Percentiles rank a stretch among this genome's conserved stretches.
phyloP scores from a whole-genome alignment of 1,284 basidiomycete species.

The Mycena sp. region DNA sequence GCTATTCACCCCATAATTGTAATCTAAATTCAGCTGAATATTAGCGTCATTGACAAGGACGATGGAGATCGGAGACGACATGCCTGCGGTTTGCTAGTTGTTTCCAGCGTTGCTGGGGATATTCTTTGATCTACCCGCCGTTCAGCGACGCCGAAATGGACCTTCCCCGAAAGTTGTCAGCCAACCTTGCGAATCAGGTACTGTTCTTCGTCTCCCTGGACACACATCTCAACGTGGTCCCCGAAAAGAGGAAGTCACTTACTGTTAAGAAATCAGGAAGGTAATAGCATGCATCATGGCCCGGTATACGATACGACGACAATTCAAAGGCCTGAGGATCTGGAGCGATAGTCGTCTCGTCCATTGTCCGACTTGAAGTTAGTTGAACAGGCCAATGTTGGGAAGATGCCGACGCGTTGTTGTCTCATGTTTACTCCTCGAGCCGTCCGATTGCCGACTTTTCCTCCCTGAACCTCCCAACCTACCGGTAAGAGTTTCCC shows the following conservation, averaged over 20 bases:
- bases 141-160: slow-evolving; percentile 15
- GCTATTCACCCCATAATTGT: slow-evolving; percentile 77
- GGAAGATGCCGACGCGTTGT: neutral
- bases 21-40: slow-evolving; percentile 55
- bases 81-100: slow-evolving; percentile 80
- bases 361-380: neutral
- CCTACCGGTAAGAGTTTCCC: too few species aligned
- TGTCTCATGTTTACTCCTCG: neutral
- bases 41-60: neutral
- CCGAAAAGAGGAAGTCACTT: slow-evolving; percentile 9
- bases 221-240: slow-evolving; percentile 10
- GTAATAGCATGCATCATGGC: slow-evolving; percentile 61
- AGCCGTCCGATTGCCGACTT: neutral
- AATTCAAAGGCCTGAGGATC: slow-evolving; percentile 27
- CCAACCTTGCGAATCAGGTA: slow-evolving; percentile 80
- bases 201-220: slow-evolving; percentile 73
- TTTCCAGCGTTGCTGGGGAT: slow-evolving; percentile 88
- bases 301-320: slow-evolving; percentile 48
- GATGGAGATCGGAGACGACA: slow-evolving; percentile 10
- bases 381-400: neutral
- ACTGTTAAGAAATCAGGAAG: slow-evolving; percentile 84
- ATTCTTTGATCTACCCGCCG: slow-evolving; percentile 68
- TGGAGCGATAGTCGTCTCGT: slow-evolving; percentile 20
- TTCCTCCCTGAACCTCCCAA: too few species aligned
- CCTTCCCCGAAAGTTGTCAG: neutral